A percentile compares a stretch with the other conserved stretches of the same genome.
Evolutionary conservation across 176 grass and related monocot genomes (phyloP).

Genomic region (Alopecurus myosuroides): DNA sequence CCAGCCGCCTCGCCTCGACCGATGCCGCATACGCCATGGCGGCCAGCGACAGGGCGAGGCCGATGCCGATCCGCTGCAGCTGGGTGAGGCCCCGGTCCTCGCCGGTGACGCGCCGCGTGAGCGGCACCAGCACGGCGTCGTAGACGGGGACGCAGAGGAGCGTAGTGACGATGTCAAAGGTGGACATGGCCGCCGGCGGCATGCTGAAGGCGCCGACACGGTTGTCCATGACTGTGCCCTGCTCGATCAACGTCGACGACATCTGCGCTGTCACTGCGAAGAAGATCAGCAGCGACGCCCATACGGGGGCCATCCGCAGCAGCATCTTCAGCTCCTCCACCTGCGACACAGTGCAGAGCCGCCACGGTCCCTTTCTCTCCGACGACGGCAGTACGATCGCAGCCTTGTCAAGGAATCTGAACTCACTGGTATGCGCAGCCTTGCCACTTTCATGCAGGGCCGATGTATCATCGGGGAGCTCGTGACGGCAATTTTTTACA

Average conservation of each 20-base stretch:
- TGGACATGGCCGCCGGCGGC: constrained; percentile 22
- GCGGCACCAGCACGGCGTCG: constrained; percentile 28
- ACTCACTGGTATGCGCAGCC: not conserved
- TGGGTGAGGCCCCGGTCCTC: constrained; percentile 19
- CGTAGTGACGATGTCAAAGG: constrained; percentile 9
- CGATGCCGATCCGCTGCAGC: constrained; percentile 21
- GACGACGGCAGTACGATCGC: not conserved
- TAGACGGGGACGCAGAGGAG: constrained; percentile 21
- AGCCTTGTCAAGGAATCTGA: constrained; percentile 33
- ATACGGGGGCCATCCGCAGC: constrained; percentile 33
- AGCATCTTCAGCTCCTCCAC: constrained; percentile 48
- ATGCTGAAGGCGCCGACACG: constrained; percentile 13
- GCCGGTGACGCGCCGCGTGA: constrained; percentile 24
- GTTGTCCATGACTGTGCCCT: constrained; percentile 25
- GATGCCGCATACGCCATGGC: constrained; percentile 18
- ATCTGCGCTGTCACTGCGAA: constrained; percentile 18
- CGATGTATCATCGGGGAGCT: constrained; percentile 4
- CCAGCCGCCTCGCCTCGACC: constrained; percentile 18
- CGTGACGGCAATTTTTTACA: not conserved
- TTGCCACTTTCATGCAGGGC: not conserved
- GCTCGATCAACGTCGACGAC: constrained; percentile 32
- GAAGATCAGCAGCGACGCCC: constrained; percentile 25
- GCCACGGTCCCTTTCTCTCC: constrained; percentile 1
- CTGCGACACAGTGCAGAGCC: constrained; percentile 37
- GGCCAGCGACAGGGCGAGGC: constrained; percentile 9